Percentiles rank a stretch among this genome's conserved stretches.
phyloP scores from a whole-genome alignment of 805 yeast genomes.

The Candida succiphila region DNA sequence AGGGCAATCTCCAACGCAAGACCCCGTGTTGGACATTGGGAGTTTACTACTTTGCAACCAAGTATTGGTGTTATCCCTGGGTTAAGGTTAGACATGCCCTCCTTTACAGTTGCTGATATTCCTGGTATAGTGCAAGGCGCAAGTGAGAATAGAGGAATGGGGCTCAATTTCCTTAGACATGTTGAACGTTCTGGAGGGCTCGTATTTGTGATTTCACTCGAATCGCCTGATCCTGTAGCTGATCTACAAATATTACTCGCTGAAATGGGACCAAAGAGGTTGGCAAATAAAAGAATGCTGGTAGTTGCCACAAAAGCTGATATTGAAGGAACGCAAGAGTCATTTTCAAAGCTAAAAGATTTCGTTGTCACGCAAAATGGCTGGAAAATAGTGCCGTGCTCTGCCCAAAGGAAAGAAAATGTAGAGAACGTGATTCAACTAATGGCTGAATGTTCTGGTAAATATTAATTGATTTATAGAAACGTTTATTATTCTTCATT shows the following conservation, averaged over 20 bases:
- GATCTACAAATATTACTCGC: slow-evolving; percentile 54
- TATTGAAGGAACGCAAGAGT: slow-evolving; percentile 40
- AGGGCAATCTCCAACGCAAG: slow-evolving; percentile 82
- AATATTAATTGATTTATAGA: slow-evolving; percentile 5
- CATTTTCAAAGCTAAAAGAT: slow-evolving; percentile 33
- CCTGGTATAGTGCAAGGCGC: slow-evolving; percentile 96
- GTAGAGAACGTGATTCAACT: slow-evolving; percentile 56
- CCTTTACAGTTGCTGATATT: slow-evolving; percentile 93
- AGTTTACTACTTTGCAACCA: slow-evolving; percentile 89
- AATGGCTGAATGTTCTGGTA: slow-evolving; percentile 56
- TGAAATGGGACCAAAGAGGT: slow-evolving; percentile 63
- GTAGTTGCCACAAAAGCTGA: slow-evolving; percentile 96
- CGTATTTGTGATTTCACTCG: slow-evolving; percentile 78
- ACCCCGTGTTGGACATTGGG: slow-evolving; percentile 95
- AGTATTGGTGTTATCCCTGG: slow-evolving; percentile 74
- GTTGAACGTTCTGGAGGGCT: slow-evolving; percentile 86
- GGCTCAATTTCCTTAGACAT: slow-evolving; percentile 84
- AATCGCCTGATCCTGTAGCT: slow-evolving; percentile 49
- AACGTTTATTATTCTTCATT: neutral
- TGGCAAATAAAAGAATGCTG: slow-evolving; percentile 51
- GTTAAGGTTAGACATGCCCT: slow-evolving; percentile 48
- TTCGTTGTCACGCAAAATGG: slow-evolving; percentile 25
- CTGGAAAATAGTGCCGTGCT: slow-evolving; percentile 78
- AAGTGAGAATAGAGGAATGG: slow-evolving; percentile 78
- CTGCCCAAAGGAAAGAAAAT: slow-evolving; percentile 69